Evolutionary conservation across 2,329 filamentous ascomycete genomes (phyloP).

Genomic region (Conoideocrella luteorostrata): DNA sequence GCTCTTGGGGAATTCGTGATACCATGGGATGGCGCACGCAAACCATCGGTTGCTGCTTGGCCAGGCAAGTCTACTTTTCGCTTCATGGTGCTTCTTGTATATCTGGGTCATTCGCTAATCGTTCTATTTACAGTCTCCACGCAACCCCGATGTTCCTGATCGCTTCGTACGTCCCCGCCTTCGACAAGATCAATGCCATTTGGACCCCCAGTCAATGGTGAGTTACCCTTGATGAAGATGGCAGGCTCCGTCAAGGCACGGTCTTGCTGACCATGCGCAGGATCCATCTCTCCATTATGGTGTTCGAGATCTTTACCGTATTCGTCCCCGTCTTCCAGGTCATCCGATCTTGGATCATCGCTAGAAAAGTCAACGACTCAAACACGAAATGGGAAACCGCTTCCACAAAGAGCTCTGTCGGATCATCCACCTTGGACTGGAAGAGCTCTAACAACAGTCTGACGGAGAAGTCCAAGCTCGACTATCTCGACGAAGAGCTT

Average conservation of each 20-base stretch:
- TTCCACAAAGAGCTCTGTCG: conserved; percentile 18
- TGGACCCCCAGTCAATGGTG: conserved; percentile 55
- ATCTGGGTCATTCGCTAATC: neutral
- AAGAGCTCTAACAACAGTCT: too few relatives aligned
- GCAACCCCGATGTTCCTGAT: conserved; percentile 60
- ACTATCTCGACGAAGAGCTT: too few relatives aligned
- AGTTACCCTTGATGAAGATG: conserved; percentile 31
- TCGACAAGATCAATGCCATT: conserved; percentile 43
- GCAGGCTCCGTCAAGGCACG: neutral
- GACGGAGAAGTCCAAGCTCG: too few relatives aligned
- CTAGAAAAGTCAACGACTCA: conserved; percentile 36
- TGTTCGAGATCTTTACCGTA: conserved; percentile 55
- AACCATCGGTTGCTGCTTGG: conserved; percentile 44
- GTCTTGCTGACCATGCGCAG: too few relatives aligned
- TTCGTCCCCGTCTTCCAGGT: conserved; percentile 57
- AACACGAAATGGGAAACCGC: conserved; percentile 36
- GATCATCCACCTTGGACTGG: too few relatives aligned
- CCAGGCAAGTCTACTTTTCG: conserved; percentile 26
- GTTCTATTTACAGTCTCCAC: conserved; percentile 38
- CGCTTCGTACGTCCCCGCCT: conserved; percentile 42
- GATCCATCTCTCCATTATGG: conserved; percentile 47
- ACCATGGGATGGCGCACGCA: conserved; percentile 59
- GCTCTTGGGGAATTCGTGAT: conserved; percentile 54
- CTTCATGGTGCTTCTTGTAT: neutral
- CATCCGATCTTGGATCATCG: conserved; percentile 31